Evolutionary conservation across 768 basidiomycete genomes (phyloP).

Genomic region (Sarcomyxa edulis): DNA sequence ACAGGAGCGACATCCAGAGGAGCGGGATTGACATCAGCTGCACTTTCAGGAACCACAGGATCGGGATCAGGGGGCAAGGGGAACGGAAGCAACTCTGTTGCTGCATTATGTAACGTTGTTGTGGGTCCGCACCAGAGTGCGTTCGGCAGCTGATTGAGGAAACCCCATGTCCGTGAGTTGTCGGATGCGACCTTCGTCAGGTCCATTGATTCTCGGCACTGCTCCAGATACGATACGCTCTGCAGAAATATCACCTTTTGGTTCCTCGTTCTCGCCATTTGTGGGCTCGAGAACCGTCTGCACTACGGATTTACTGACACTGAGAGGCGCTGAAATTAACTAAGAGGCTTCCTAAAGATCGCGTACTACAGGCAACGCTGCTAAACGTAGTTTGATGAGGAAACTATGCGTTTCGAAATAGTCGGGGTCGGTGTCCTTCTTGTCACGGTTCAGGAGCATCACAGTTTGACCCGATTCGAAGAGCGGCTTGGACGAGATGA

Average conservation of each 20-base stretch:
- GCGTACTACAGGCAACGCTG: slow-evolving; percentile 60
- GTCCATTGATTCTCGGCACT: slow-evolving; percentile 25
- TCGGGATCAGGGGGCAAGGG: slow-evolving; percentile 67
- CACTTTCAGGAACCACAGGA: slow-evolving; percentile 25
- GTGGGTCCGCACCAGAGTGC: slow-evolving; percentile 75
- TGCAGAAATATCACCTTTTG: slow-evolving; percentile 39
- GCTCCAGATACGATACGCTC: slow-evolving; percentile 13
- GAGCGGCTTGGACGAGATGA: slow-evolving; percentile 75
- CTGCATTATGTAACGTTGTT: slow-evolving; percentile 88
- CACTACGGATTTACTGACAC: slow-evolving; percentile 70
- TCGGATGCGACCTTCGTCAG: slow-evolving; percentile 74
- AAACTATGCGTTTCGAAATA: slow-evolving; percentile 88
- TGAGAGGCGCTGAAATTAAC: slow-evolving; percentile 71
- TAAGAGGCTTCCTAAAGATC: slow-evolving; percentile 81
- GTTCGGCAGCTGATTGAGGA: slow-evolving; percentile 79
- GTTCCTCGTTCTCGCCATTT: slow-evolving; percentile 76
- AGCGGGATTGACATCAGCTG: slow-evolving; percentile 9
- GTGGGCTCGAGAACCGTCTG: slow-evolving; percentile 76
- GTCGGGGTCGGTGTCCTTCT: slow-evolving; percentile 68
- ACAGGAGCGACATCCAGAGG: slow-evolving; percentile 20
- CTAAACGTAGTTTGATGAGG: slow-evolving; percentile 73
- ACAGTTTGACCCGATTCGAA: slow-evolving; percentile 84
- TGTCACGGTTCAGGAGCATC: slow-evolving; percentile 67
- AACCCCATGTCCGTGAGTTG: slow-evolving; percentile 98
- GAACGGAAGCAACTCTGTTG: slow-evolving; percentile 84